Evolutionary conservation across 352 stramenopile genomes (phyloP), one percentile per base, ranked within the genome.

Genomic region (Phytophthora citrophthora): DNA sequence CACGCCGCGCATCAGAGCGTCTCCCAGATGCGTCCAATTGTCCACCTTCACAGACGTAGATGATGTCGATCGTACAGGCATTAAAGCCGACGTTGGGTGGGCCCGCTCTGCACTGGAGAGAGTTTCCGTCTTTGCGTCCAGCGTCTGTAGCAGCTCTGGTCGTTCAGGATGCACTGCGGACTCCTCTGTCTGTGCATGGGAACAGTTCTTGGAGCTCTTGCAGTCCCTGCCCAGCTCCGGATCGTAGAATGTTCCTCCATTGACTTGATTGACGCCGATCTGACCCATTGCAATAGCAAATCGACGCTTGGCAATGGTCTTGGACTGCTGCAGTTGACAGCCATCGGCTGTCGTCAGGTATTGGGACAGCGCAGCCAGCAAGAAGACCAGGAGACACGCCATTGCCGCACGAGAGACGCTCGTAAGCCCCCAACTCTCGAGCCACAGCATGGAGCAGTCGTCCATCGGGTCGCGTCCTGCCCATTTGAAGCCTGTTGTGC

Each of bases 401-500:
- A 86, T 12, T 0, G 72, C 72, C 8, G 72, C 72, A 38, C 81
- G 76, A 1, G 34, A 55, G 43, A 52, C 39, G 70, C 68, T 89
- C 60, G 82, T 89, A 48, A 93, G 70, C 10, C 77, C 79, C 59
- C 88, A 81, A 11, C 29, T 45, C 47, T 83, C 65, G 23, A 73
- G 61, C 84, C 81, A 93, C 29, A 93, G 72, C 80, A 88, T 79
- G 34, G 77, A 67, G 64, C 84, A 93, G 76, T 93, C 84, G 50
- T 67, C 61, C 29, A 73, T 60, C 5, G 66, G 59, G 49, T 81
- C 67, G 31, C 54, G 61, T 46, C 83, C 79, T 4, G 67, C 54
- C 70, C 83, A 82, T 36, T 81, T 74, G 53, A 93, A 71, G 3
- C 83, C 83, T 24, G 68, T 60, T 46, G 72, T 77, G 56, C 83